Conservation (phyloP, 1,284 basidiomycete genomes). For the Meripilus lineatus region DNA sequence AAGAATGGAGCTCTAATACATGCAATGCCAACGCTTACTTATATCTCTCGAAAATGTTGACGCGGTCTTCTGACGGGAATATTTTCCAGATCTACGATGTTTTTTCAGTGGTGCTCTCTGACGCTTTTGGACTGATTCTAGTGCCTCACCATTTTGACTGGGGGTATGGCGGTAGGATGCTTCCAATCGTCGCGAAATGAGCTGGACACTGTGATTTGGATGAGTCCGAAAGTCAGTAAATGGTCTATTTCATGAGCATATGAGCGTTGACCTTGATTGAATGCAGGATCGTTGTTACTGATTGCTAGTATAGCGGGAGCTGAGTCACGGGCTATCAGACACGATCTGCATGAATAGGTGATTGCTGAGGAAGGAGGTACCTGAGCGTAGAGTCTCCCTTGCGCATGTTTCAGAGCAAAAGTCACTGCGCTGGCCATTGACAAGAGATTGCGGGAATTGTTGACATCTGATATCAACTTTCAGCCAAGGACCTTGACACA, state of each 20-base stretch:
- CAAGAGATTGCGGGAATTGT: slow-evolving; percentile 14
- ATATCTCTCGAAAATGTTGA: slow-evolving; percentile 17
- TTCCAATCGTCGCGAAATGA: no score
- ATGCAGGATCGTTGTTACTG: slow-evolving; percentile 6
- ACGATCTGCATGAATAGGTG: not conserved
- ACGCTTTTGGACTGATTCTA: not conserved
- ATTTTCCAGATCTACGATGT: slow-evolving; percentile 21
- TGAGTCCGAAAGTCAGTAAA: no score
- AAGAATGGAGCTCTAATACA: not conserved
- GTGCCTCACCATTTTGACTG: no score
- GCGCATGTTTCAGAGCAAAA: slow-evolving; percentile 21
- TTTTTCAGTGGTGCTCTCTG: slow-evolving; percentile 15
- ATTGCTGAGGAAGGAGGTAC: slow-evolving; percentile 6
- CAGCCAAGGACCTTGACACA: no score
- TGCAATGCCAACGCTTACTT: slow-evolving; percentile 15
- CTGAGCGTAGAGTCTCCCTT: slow-evolving; percentile 6
- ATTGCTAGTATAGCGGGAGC: slow-evolving; percentile 14
- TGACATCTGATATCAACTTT: no score
- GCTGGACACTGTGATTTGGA: not conserved
- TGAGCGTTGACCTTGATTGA: no score
- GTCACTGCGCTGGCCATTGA: slow-evolving; percentile 18
- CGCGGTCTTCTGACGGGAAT: slow-evolving; percentile 10
- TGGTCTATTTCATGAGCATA: not conserved
- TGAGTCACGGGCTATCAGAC: slow-evolving; percentile 1
- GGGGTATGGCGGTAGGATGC: no score